A percentile compares a stretch with the other conserved stretches of the same genome.
phyloP scores from a whole-genome alignment of 2,329 filamentous ascomycete genomes.

The Trichoderma sp. region DNA sequence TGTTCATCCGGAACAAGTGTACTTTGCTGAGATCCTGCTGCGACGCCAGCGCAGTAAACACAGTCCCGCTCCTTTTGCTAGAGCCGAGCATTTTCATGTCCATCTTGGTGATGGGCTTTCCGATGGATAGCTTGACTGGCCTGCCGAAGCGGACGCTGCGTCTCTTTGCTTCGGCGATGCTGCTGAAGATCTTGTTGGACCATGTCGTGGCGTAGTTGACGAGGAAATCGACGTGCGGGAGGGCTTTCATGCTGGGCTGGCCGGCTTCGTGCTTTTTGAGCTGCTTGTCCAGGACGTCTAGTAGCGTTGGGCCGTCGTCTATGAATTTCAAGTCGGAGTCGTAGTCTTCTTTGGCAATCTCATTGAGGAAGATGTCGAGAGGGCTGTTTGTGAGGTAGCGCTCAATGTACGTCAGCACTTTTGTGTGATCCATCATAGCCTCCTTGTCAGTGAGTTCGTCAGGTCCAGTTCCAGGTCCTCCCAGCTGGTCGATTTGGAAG shows the following conservation, averaged over 20 bases:
- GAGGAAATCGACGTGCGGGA: constrained; percentile 66
- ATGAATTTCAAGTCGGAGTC: constrained; percentile 48
- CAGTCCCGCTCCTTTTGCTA: constrained; percentile 35
- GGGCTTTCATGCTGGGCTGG: constrained; percentile 50
- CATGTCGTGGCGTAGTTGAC: constrained; percentile 59
- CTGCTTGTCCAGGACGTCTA: constrained; percentile 53
- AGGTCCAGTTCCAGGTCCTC: constrained; percentile 59
- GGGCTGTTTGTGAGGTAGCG: constrained; percentile 67
- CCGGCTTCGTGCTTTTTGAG: constrained; percentile 50
- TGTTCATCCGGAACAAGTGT: constrained; percentile 55
- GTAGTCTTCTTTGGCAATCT: constrained; percentile 53
- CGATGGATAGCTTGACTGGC: constrained; percentile 49
- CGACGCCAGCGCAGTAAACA: constrained; percentile 47
- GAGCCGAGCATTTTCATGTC: constrained; percentile 59
- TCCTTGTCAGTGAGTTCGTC: constrained; percentile 80
- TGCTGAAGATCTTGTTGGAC: constrained; percentile 62
- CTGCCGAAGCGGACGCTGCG: constrained; percentile 68
- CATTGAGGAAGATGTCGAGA: constrained; percentile 58
- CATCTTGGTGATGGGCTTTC: constrained; percentile 49
- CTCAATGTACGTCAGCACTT: constrained; percentile 76
- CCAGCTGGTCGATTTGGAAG: constrained; percentile 77
- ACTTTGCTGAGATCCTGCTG: constrained; percentile 47
- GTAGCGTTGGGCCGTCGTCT: constrained; percentile 48
- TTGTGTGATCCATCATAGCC: constrained; percentile 70
- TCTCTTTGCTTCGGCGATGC: constrained; percentile 69